Conservation (phyloP, 2,329 filamentous ascomycete genomes). For the Coleophoma eucalyptorum region DNA sequence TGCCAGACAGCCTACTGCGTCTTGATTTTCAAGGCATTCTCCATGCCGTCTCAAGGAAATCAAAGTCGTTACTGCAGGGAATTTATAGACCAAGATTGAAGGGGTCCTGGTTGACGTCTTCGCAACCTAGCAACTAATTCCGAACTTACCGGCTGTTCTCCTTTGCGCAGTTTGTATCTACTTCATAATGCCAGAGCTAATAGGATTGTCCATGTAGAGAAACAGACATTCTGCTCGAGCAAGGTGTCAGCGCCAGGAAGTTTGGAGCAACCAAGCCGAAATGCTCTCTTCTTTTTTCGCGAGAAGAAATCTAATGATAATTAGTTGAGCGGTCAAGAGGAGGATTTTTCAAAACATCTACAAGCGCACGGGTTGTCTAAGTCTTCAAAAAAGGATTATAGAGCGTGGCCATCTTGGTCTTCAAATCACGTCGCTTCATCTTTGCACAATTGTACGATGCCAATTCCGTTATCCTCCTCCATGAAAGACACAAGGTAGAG, state of each 20-base stretch:
- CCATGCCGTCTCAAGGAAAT: slow-evolving; percentile 35
- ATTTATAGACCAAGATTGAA: slow-evolving; percentile 29
- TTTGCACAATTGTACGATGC: too few relatives aligned
- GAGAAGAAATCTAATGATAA: too few relatives aligned
- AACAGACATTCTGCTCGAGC: slow-evolving; percentile 38
- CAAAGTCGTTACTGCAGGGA: slow-evolving; percentile 35
- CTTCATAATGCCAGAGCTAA: slow-evolving; percentile 37
- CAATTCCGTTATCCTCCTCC: too few relatives aligned
- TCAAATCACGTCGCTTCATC: too few relatives aligned
- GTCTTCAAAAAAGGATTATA: too few relatives aligned
- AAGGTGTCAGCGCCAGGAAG: slow-evolving; percentile 20
- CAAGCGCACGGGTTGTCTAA: too few relatives aligned
- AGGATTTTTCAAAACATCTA: too few relatives aligned
- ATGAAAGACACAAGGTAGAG: too few relatives aligned
- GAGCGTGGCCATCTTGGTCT: too few relatives aligned
- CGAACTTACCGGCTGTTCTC: slow-evolving; percentile 37
- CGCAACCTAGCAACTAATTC: slow-evolving; percentile 65
- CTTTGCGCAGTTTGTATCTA: slow-evolving; percentile 33
- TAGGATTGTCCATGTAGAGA: slow-evolving; percentile 37
- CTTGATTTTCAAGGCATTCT: slow-evolving; percentile 37
- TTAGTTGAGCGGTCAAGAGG: too few relatives aligned
- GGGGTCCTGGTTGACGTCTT: slow-evolving; percentile 35
- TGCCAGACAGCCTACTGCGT: slow-evolving; percentile 37
- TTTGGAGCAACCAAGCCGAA: slow-evolving; percentile 8
- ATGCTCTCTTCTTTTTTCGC: too few relatives aligned